Base-by-base conservation (phyloP, 192 early-diverging fungal species). In the Coemansia sp. region DNA sequence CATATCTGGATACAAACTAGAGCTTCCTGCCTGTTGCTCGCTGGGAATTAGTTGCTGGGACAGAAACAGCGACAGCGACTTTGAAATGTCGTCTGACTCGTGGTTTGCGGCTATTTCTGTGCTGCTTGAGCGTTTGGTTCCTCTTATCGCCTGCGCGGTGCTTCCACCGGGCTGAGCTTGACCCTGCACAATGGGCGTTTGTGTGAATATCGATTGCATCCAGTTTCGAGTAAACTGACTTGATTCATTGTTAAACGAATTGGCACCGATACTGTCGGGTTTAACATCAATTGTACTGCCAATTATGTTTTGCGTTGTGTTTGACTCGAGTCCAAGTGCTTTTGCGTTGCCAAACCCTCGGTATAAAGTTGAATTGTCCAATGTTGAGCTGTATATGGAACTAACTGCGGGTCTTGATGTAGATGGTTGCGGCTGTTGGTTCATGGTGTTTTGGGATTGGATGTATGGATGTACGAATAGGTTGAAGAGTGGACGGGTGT, bases 51-150 rank as follows among this genome's bases (percentile, higher is more conserved):
- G 62, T 46, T 80, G 71, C 54, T 80, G 71, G 23, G 71, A 55
- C 6, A 74, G 42, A 10, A 74, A 49, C 23, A 68, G 62, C 7
- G 75, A 80, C 2, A 80, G 65, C 1, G 77, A 74, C 23, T 60
- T 69, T 19, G 71, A 64, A 15, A 80, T 67, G 25, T 74, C 71
- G 51, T 78, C 77, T 0, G 77, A 64, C 14, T 80, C 65, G 71
- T 67, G 67, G 53, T 70, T 64, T 10, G 77, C 61, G 37, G 31
- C 40, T 0, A 46, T 46, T 46, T 37, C 40, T 23, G 19, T 25
- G 52, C 52, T 54, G 9, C 6, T 17, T 15, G 25, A 1, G 22
- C 52, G 52, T 3, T 54, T 54, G 23, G 14, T 25, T 7, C 52
- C 52, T 23, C 52, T 28, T 1, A n/a, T n/a, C 15, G 52, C 22